Base-by-base conservation (phyloP, 208 protist genomes). In the Angomonas deanei region DNA sequence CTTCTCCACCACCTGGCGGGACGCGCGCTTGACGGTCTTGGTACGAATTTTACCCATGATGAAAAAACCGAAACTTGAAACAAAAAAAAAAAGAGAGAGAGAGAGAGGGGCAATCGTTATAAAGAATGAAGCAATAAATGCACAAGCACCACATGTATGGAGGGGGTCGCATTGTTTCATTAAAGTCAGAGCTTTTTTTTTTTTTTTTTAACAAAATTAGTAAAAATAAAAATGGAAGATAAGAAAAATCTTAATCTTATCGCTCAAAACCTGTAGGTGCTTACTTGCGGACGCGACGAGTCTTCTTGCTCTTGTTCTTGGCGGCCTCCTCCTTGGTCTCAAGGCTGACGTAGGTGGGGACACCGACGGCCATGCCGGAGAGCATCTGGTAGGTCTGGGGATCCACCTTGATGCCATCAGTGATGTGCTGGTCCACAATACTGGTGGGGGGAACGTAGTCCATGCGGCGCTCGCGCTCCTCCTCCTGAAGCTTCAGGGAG, bases 401-500 rank as follows among this genome's bases (percentile, higher is more conserved):
- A 80, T 97, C 91, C 28, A 97, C 84, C 68, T 86, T 83, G 65
- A 97, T 74, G 64, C 91, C 91, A 59, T 91, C 77, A 71, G 75
- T 57, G 75, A 97, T 90, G 69, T 59, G 58, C 85, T 93, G 82
- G 70, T 97, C 88, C 27, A 95, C 85, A 48, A 64, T 68, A 50
- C 83, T 94, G 46, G 94, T 84, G 57, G 97, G 91, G 68, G 99
- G 99, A 53, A 99, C 97, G 85, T 97, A 99, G 92, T 99, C 99
- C 89, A 99, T 98, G 75, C 98, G 89, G 72, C 97, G 88, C 93
- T 99, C 99, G 75, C 98, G 97, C 95, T 99, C 99, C 88, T 99
- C 98, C 91, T 99, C 98, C 91, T 99, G 99, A 10, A 99, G 96
- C 89, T 99, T 99, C 76, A 99, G 97, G 55, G 98, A 99, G 77